phyloP scores from a whole-genome alignment of 139 green algal genomes.

The Chlorokybus atmophyticus region DNA sequence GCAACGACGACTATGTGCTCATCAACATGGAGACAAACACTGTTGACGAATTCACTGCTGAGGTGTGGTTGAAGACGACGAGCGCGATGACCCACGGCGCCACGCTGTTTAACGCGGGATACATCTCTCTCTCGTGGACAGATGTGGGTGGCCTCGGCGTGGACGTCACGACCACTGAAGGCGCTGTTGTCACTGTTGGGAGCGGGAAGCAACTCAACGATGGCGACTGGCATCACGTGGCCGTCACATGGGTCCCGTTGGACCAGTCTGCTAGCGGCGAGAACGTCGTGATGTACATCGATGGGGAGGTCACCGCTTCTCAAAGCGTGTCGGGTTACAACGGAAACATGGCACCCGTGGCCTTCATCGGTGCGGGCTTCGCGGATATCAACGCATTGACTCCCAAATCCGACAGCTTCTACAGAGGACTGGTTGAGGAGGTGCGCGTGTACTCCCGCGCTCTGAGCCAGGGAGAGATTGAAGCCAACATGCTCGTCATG shows the following conservation, averaged over 20 bases:
- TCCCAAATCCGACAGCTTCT: no score
- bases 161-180: background rate
- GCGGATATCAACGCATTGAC: no score
- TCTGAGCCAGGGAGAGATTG: background rate
- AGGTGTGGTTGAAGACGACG: background rate
- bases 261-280: no score
- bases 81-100: background rate
- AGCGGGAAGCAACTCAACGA: background rate
- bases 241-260: no score
- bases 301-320: no score
- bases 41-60: background rate
- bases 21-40: no score
- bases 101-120: background rate
- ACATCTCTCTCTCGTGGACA: background rate
- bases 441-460: conserved; percentile 1
- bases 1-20: background rate
- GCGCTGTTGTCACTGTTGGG: background rate
- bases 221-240: background rate
- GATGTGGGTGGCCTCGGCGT: background rate
- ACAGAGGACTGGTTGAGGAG: background rate
- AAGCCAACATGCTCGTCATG: no score
- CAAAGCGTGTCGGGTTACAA: no score
- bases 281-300: no score
- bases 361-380: no score
- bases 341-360: no score